A percentile compares a stretch with the other conserved stretches of the same genome.
Conservation (phyloP, 2,329 filamentous ascomycete genomes). For the Hymenoscyphus linearis region DNA sequence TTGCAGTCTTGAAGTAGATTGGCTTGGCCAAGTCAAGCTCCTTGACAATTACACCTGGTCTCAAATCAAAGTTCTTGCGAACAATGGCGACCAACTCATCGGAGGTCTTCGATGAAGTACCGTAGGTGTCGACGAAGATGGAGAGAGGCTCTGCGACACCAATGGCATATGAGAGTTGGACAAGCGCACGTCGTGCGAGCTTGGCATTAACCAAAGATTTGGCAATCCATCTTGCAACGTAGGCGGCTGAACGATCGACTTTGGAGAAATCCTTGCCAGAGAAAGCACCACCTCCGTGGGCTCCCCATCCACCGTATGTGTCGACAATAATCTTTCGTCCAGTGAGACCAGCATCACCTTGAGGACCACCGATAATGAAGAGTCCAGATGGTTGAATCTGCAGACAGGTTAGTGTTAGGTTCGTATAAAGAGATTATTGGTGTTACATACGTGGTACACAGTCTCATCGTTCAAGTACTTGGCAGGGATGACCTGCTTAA, state of each 20-base stretch:
- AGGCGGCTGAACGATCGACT: slow-evolving; percentile 97
- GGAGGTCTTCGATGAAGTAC: slow-evolving; percentile 82
- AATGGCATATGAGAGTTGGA: slow-evolving; percentile 99
- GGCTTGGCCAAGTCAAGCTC: slow-evolving; percentile 92
- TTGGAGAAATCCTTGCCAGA: slow-evolving; percentile 99
- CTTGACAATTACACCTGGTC: slow-evolving; percentile 97
- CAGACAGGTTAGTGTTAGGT: slow-evolving; percentile 14
- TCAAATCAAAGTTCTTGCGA: slow-evolving; percentile 92
- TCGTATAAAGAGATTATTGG: neutral
- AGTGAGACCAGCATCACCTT: slow-evolving; percentile 97
- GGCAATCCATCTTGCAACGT: slow-evolving; percentile 96
- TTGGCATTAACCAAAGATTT: slow-evolving; percentile 91
- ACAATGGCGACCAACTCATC: slow-evolving; percentile 96
- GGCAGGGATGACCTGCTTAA: slow-evolving; percentile 88
- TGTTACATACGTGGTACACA: slow-evolving; percentile 76
- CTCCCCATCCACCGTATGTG: slow-evolving; percentile 99
- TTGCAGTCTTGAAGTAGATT: slow-evolving; percentile 97
- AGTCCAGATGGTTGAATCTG: slow-evolving; percentile 93
- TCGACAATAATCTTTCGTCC: slow-evolving; percentile 98
- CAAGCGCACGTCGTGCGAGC: slow-evolving; percentile 85
- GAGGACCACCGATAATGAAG: slow-evolving; percentile 98
- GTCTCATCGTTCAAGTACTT: slow-evolving; percentile 91
- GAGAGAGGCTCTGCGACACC: slow-evolving; percentile 97
- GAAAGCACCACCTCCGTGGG: slow-evolving; percentile 99
- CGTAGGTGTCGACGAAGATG: slow-evolving; percentile 96